Conservation (phyloP, 148 eudicot genomes). For the Silene latifolia region DNA sequence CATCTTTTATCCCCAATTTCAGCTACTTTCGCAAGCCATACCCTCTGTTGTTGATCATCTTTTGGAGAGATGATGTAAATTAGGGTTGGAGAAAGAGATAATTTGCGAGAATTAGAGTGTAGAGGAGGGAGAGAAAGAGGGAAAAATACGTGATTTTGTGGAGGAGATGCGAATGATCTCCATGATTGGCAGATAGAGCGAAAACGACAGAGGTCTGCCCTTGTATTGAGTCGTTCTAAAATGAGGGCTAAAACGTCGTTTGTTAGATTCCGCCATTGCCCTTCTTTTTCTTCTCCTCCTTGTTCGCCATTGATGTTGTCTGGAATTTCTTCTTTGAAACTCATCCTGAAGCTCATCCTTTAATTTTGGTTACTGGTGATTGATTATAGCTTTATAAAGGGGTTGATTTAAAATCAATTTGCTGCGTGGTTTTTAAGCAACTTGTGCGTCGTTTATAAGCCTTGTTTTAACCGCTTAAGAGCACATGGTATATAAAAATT, state of each 20-base stretch:
- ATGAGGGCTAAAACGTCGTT: conserved; percentile 21
- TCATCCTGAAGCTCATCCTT: conserved; percentile 7
- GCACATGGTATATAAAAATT: no score
- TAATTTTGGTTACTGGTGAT: neutral
- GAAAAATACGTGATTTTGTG: conserved; percentile 7
- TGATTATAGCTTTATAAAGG: no score
- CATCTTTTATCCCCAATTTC: conserved; percentile 21
- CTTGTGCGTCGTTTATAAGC: neutral
- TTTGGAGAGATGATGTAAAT: conserved; percentile 18
- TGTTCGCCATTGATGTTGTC: neutral
- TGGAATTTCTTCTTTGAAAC: neutral
- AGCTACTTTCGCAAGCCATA: conserved; percentile 22
- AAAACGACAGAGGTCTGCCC: conserved; percentile 21
- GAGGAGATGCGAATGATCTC: conserved; percentile 18
- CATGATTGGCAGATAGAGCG: conserved; percentile 31
- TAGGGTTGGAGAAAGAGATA: conserved; percentile 21
- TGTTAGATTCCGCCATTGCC: conserved; percentile 19
- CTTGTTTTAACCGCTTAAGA: neutral
- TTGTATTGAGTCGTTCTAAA: conserved; percentile 16
- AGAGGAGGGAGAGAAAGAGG: conserved; percentile 29
- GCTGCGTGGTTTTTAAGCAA: neutral
- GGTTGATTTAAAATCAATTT: neutral
- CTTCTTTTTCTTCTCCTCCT: conserved; percentile 19
- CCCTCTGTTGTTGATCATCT: neutral
- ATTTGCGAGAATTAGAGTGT: neutral